These are phyloP conservation scores for Fusarium veterinarium DNA, from an alignment of 2,329 filamentous ascomycete species.

Conservation along the genomic window DNA sequence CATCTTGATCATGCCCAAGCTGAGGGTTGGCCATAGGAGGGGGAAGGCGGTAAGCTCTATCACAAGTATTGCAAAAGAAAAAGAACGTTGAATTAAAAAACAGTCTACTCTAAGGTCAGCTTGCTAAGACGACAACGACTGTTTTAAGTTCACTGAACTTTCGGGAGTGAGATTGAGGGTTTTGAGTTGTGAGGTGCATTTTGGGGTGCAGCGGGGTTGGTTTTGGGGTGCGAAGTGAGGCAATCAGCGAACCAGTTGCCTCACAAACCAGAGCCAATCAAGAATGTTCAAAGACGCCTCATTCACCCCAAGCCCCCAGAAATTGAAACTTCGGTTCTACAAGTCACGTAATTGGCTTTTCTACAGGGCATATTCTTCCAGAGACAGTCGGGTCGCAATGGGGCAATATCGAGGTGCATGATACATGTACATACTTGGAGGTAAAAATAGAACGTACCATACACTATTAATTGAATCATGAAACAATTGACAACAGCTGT, in stretches of 20 bases:
- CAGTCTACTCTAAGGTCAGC: accelerated
- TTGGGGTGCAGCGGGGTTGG: neutral
- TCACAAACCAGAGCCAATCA: neutral
- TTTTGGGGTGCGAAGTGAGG: neutral
- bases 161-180: neutral
- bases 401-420: neutral
- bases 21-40: neutral
- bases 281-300: neutral
- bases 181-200: neutral
- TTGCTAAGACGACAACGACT: accelerated
- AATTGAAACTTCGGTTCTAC: neutral
- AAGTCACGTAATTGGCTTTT: neutral
- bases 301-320: neutral
- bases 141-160: neutral
- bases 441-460: neutral
- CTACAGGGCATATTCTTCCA: neutral
- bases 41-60: neutral
- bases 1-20: neutral
- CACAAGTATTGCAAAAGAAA: too few species aligned
- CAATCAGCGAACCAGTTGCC: neutral
- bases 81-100: accelerated
- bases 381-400: neutral
- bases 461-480: neutral
- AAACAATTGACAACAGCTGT: accelerated
- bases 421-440: accelerated